Evolutionary conservation across 495 filamentous ascomycete species (phyloP).

Genomic region (Mycothermus thermophilus): DNA sequence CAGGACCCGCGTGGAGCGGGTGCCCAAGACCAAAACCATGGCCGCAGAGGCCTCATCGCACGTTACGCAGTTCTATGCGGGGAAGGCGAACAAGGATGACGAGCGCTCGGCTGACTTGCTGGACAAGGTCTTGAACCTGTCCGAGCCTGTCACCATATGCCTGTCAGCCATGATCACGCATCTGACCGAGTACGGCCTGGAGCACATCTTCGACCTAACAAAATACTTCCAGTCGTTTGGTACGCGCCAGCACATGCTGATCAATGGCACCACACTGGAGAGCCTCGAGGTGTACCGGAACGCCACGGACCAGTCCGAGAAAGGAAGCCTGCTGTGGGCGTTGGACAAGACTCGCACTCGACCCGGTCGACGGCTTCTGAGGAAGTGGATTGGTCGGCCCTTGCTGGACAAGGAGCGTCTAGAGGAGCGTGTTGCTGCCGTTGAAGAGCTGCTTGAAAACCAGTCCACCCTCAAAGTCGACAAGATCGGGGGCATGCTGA

Average conservation of each 20-base stretch:
- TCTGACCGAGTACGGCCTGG: conserved; percentile 80
- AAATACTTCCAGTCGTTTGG: conserved; percentile 98
- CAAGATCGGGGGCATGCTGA: conserved; percentile 54
- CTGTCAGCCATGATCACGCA: conserved; percentile 95
- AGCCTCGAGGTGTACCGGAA: conserved; percentile 95
- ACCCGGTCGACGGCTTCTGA: conserved; percentile 74
- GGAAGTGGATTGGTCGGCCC: conserved; percentile 92
- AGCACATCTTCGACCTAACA: conserved; percentile 93
- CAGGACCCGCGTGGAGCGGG: conserved; percentile 66
- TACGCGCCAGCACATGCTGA: conserved; percentile 84
- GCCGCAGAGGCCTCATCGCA: conserved; percentile 77
- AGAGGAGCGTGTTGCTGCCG: conserved; percentile 72
- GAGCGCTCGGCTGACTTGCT: conserved; percentile 46
- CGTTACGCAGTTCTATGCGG: conserved; percentile 87
- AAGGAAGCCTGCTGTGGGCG: conserved; percentile 91
- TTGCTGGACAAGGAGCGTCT: conserved; percentile 65
- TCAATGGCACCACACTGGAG: conserved; percentile 90
- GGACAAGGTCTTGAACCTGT: conserved; percentile 72
- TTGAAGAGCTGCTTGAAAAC: conserved; percentile 72
- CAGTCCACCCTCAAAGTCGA: conserved; percentile 53
- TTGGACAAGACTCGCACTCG: conserved; percentile 84
- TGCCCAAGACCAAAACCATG: conserved; percentile 64
- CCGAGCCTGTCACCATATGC: conserved; percentile 79
- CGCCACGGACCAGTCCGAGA: conserved; percentile 71
- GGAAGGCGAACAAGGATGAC: conserved; percentile 53